Percentiles rank a stretch among this genome's conserved stretches.
phyloP scores from a whole-genome alignment of 768 basidiomycete species.

The Lactarius tabidus region DNA sequence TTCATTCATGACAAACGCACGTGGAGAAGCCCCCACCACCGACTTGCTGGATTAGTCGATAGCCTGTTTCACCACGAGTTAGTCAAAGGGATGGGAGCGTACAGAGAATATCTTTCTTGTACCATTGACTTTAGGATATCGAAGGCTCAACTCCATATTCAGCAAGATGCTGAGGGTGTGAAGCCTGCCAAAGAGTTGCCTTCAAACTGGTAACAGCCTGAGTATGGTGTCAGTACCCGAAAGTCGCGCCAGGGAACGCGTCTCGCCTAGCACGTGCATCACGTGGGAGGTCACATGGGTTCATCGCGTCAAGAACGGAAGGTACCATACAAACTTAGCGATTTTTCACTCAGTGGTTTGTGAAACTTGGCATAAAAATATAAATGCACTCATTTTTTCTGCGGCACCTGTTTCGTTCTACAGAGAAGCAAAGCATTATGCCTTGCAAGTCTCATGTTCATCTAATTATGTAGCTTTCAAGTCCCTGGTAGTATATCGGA shows the following conservation, averaged over 20 bases:
- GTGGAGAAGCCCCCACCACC: slow-evolving; percentile 87
- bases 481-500: slow-evolving; percentile 20
- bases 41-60: slow-evolving; percentile 65
- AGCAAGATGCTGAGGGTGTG: not conserved
- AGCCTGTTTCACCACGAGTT: slow-evolving; percentile 45
- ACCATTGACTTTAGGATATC: slow-evolving; percentile 26
- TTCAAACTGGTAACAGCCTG: not conserved
- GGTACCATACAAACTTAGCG: not conserved
- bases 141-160: slow-evolving; percentile 17
- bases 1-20: slow-evolving; percentile 35
- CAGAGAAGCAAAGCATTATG: not conserved
- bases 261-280: not conserved
- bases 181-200: not conserved
- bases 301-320: not conserved
- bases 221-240: too few relatives aligned
- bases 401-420: not conserved
- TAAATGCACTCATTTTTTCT: not conserved
- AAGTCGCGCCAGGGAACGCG: not conserved
- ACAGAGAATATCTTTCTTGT: not conserved
- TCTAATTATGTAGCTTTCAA: not conserved
- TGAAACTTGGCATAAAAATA: not conserved
- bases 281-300: slow-evolving; percentile 4
- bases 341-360: not conserved
- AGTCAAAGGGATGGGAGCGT: not conserved
- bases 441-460: not conserved